Evolutionary conservation across 441 rosid species (phyloP).

Genomic region (Lagerstroemia fauriei): DNA sequence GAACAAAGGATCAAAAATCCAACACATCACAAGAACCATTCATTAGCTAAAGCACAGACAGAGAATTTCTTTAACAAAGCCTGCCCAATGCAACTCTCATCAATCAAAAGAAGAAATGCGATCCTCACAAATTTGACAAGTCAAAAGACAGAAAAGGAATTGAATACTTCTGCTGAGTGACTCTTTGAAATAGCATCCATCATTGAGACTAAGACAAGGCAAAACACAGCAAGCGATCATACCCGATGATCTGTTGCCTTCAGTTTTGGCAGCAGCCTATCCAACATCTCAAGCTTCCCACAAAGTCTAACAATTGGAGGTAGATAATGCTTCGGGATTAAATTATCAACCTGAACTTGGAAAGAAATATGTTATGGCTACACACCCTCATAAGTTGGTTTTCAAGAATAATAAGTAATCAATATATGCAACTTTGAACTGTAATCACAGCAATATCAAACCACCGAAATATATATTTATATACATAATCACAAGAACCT

Average conservation of each 20-base stretch:
- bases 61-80: background rate
- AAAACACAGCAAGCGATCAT: constrained; percentile 21
- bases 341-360: constrained; percentile 59
- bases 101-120: background rate
- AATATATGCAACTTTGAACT: background rate
- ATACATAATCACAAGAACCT: background rate
- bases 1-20: background rate
- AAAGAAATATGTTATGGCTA: background rate
- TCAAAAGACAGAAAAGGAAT: background rate
- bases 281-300: constrained; percentile 98
- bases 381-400: background rate
- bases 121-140: background rate
- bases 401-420: background rate
- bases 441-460: background rate
- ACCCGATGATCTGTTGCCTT: constrained; percentile 96
- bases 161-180: no score
- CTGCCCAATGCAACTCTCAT: background rate
- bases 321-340: constrained; percentile 80
- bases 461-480: background rate
- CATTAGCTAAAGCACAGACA: background rate
- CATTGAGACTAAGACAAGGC: background rate
- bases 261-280: constrained; percentile 82
- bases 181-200: background rate
- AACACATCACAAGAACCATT: background rate
- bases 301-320: constrained; percentile 79